Percentiles rank a stretch among this genome's conserved stretches.
Evolutionary conservation across 148 eudicot genomes (phyloP).

Genomic region (Simmondsia chinensis): DNA sequence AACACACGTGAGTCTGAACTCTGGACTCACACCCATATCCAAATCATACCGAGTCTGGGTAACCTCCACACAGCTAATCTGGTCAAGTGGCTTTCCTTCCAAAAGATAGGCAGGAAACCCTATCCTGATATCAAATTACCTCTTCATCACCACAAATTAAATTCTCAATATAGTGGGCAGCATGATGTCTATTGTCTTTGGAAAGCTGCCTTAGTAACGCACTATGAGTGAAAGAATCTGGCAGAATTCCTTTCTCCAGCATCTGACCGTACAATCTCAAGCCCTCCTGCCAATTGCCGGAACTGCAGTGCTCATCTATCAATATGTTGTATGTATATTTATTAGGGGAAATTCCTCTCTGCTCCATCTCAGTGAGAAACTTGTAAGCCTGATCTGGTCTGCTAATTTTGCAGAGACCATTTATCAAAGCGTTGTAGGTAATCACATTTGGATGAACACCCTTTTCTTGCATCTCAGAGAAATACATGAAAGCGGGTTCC

Average conservation of each 20-base stretch:
- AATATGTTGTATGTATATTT: conserved; percentile 49
- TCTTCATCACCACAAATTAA: conserved; percentile 16
- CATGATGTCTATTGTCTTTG: conserved; percentile 19
- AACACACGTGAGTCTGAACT: no score
- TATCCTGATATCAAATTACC: conserved; percentile 7
- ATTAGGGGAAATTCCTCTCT: conserved; percentile 26
- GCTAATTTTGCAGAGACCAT: conserved; percentile 47
- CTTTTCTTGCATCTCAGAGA: conserved; percentile 37
- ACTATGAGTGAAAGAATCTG: conserved; percentile 39
- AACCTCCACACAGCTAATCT: no score
- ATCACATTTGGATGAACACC: conserved; percentile 42
- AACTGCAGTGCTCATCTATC: conserved; percentile 33
- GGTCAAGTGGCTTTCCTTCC: no score
- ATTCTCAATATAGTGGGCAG: conserved; percentile 25
- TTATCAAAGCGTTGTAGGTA: conserved; percentile 46
- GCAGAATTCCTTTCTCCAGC: conserved; percentile 36
- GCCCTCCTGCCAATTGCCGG: conserved; percentile 33
- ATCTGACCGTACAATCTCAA: conserved; percentile 37
- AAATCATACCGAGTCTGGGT: no score
- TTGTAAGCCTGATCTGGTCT: conserved; percentile 33
- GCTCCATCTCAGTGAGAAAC: conserved; percentile 33
- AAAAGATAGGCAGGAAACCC: no score
- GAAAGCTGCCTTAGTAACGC: conserved; percentile 36
- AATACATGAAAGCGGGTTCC: conserved; percentile 32
- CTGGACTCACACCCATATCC: no score